Percentiles rank a stretch among this genome's conserved stretches.
Conservation (phyloP, 176 grass and related monocot genomes). For the Luzula sylvatica region DNA sequence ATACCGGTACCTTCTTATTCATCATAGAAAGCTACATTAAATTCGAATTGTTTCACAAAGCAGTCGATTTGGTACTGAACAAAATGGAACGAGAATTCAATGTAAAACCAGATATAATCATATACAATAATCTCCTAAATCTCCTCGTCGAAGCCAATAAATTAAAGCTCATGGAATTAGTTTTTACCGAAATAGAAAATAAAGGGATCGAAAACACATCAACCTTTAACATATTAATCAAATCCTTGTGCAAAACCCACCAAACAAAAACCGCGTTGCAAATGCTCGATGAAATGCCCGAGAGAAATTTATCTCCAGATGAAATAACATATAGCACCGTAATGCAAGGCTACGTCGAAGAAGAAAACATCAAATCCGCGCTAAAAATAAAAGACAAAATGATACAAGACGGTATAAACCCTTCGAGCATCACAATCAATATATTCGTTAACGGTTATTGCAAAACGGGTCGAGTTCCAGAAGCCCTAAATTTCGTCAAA, state of each 20-base stretch:
- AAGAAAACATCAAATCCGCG: constrained; percentile 58
- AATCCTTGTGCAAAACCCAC: constrained; percentile 45
- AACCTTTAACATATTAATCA: constrained; percentile 69
- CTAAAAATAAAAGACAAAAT: constrained; percentile 55
- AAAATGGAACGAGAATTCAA: constrained; percentile 32
- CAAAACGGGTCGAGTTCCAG: constrained; percentile 44
- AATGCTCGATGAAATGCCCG: constrained; percentile 75
- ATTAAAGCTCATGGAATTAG: constrained; percentile 59
- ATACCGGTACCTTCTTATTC: constrained; percentile 28
- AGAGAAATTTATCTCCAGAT: constrained; percentile 26
- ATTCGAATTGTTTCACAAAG: constrained; percentile 46
- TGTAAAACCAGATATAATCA: constrained; percentile 20
- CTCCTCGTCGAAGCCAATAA: constrained; percentile 36
- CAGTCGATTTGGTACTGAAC: constrained; percentile 59
- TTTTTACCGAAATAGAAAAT: constrained; percentile 41
- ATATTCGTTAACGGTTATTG: constrained; percentile 68
- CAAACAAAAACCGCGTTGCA: constrained; percentile 46
- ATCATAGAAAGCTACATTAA: constrained; percentile 44
- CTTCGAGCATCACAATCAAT: constrained; percentile 48
- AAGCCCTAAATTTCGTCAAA: constrained; percentile 53
- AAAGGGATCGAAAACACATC: constrained; percentile 35
- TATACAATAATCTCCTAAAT: constrained; percentile 61
- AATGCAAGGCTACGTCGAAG: constrained; percentile 81
- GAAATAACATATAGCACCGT: constrained; percentile 56
- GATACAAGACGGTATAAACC: constrained; percentile 32